Conservation (phyloP, 2,329 filamentous ascomycete genomes). For the Aspergillus cejpii region DNA sequence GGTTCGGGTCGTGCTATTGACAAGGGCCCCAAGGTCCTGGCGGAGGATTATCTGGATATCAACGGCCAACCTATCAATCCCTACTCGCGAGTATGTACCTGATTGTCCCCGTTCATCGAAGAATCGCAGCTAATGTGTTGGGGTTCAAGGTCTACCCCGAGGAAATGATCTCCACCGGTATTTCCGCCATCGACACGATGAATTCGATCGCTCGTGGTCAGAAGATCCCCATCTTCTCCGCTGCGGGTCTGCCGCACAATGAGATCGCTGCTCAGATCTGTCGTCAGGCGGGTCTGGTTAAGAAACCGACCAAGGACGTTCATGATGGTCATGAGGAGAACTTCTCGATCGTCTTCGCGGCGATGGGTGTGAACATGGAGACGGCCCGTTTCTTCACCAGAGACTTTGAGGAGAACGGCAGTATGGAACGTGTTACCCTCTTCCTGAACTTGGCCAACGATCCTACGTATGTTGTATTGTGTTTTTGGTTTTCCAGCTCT, state of each 20-base stretch:
- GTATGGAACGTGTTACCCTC: slow-evolving; percentile 90
- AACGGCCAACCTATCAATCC: slow-evolving; percentile 99
- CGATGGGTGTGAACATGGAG: slow-evolving; percentile 99
- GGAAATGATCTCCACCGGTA: slow-evolving; percentile 99
- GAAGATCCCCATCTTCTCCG: slow-evolving; percentile 99
- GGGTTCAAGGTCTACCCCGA: slow-evolving; percentile 78
- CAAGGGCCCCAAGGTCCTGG: slow-evolving; percentile 95
- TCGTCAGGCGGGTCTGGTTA: slow-evolving; percentile 88
- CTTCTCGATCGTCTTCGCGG: slow-evolving; percentile 98
- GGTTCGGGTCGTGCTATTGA: slow-evolving; percentile 96
- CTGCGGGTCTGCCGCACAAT: slow-evolving; percentile 96
- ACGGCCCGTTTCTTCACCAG: slow-evolving; percentile 97
- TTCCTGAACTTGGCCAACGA: slow-evolving; percentile 99
- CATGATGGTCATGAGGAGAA: slow-evolving; percentile 98
- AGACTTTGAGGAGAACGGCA: slow-evolving; percentile 98
- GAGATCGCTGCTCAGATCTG: slow-evolving; percentile 99
- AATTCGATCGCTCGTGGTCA: slow-evolving; percentile 96
- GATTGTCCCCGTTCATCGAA: neutral
- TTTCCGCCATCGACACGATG: slow-evolving; percentile 98
- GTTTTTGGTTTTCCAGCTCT: neutral
- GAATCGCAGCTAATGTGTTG: slow-evolving; percentile 10
- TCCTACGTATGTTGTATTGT: slow-evolving; percentile 64
- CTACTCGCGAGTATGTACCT: slow-evolving; percentile 68
- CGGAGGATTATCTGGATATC: slow-evolving; percentile 97
- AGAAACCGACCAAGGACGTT: slow-evolving; percentile 86